Evolutionary conservation across 2,329 filamentous ascomycete species (phyloP).

Genomic region (Lizonia empirigonia): DNA sequence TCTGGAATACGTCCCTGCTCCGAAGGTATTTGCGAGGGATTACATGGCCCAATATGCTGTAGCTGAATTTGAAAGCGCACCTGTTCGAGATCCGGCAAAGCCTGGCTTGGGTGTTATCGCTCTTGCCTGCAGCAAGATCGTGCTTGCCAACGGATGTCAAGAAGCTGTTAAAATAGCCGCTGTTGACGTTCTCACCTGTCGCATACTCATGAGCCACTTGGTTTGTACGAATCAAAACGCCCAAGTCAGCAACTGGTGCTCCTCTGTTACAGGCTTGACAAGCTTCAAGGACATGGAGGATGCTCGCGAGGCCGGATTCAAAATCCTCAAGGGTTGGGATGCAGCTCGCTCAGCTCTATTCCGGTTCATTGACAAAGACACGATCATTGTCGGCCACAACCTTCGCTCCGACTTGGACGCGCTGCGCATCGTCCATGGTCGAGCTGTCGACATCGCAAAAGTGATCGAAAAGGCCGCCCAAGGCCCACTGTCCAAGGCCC

Average conservation of each 20-base stretch:
- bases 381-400: slow-evolving; percentile 44
- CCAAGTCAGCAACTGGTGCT: slow-evolving; percentile 35
- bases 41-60: slow-evolving; percentile 24
- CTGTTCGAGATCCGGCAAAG: slow-evolving; percentile 12
- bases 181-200: slow-evolving; percentile 39
- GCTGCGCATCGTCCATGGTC: slow-evolving; percentile 44
- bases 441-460: slow-evolving; percentile 40
- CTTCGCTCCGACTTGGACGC: slow-evolving; percentile 42
- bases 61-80: slow-evolving; percentile 31
- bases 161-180: slow-evolving; percentile 44
- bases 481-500: slow-evolving; percentile 38
- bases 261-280: slow-evolving; percentile 31
- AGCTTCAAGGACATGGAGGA: slow-evolving; percentile 33
- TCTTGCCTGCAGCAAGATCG: slow-evolving; percentile 39
- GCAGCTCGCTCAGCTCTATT: slow-evolving; percentile 39
- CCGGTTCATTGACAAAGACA: slow-evolving; percentile 40
- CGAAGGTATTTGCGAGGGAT: slow-evolving; percentile 33
- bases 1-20: slow-evolving; percentile 32
- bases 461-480: slow-evolving; percentile 42
- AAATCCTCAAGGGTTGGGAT: slow-evolving; percentile 42
- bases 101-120: slow-evolving; percentile 29
- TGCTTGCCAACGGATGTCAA: slow-evolving; percentile 24
- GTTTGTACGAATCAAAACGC: slow-evolving; percentile 34
- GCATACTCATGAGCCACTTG: slow-evolving; percentile 40
- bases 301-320: slow-evolving; percentile 36